Evolutionary conservation across 768 basidiomycete species (phyloP), one percentile per base, ranked within the genome.

Genomic region (Hemileccinum rubropunctum): DNA sequence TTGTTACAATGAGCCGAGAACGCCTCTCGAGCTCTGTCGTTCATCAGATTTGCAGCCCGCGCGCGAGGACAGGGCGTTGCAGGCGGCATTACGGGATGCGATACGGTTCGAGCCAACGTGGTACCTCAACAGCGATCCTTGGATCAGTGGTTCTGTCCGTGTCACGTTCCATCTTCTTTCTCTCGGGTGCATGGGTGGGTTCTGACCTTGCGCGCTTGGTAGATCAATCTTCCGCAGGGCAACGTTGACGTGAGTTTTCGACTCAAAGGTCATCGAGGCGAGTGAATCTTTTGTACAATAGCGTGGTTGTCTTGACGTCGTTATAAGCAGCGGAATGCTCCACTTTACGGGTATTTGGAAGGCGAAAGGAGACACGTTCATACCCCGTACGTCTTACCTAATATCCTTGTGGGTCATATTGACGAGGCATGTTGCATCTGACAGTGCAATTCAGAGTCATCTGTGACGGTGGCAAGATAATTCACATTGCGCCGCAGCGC

Each of bases 301-400:
- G 26, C 18, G 14, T 35, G 27, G 27, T 8, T 46, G 42, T 27
- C 10, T 18, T 33, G 39, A 46, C 18, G 28, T 9, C 20, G 38
- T 26, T 21, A 6, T 50, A 89, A 88, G 79, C 18, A 74, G 81
- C 17, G 89, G 89, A 6, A 91, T 87, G 15, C 65, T 91, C 2
- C 91, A 91, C 61, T 91, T 91, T 64, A 91, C 88, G 3, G 90
- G 87, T 63, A 84, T 91, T 48, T 77, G 89, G 37, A 84, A 81
- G 69, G 80, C 76, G 14, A 91, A 89, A 60, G 88, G 86, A 9
- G 70, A 77, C 35, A 78, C 78, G 1, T 91, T 87, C 63, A 81
- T 77, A 30, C 82, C 84, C 4, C 61, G 87, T 91, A 65, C 53
- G 43, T 51, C 28, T 4, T 30, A 8, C 28, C 2, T 8, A 30